Percentiles rank a stretch among this genome's conserved stretches.
These are phyloP conservation scores for Chaetomium globosum DNA, from an alignment of 2,329 filamentous ascomycete genomes.

Conservation along the genomic window DNA sequence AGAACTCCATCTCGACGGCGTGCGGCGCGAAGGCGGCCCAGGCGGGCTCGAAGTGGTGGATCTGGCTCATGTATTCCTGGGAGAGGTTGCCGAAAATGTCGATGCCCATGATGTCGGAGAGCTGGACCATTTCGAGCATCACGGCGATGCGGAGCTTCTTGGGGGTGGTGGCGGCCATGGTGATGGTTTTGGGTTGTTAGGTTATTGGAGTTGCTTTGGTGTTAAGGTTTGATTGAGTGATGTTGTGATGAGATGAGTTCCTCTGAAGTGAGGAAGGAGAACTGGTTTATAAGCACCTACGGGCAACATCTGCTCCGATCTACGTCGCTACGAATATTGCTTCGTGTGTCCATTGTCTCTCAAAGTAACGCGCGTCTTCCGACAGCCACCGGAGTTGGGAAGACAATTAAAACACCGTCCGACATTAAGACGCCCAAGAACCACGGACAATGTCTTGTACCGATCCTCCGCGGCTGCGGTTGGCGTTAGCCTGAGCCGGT, in stretches of 20 bases:
- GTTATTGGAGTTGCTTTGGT: neutral
- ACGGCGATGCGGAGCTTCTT: conserved; percentile 4
- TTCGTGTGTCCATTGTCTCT: neutral
- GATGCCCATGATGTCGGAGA: conserved; percentile 3
- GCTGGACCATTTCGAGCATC: neutral
- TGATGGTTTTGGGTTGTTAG: neutral
- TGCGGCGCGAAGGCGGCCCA: neutral
- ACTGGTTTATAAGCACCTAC: neutral
- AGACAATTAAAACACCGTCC: no score
- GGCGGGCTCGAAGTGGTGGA: neutral
- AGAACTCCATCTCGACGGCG: neutral
- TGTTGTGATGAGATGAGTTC: neutral
- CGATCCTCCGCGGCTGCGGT: neutral
- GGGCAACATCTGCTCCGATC: neutral
- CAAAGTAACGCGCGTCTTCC: neutral
- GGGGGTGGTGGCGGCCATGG: neutral
- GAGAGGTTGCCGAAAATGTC: conserved; percentile 1
- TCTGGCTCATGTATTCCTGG: neutral
- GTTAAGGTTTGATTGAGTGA: neutral
- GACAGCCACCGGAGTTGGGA: neutral
- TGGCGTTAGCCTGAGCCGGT: neutral
- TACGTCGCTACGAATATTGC: neutral
- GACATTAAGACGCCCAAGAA: neutral
- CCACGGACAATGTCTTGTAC: neutral
- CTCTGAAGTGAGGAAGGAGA: neutral